These are phyloP conservation scores for Rhodotorula taiwanensis DNA, from an alignment of 768 basidiomycete species.

Conservation along the genomic window DNA sequence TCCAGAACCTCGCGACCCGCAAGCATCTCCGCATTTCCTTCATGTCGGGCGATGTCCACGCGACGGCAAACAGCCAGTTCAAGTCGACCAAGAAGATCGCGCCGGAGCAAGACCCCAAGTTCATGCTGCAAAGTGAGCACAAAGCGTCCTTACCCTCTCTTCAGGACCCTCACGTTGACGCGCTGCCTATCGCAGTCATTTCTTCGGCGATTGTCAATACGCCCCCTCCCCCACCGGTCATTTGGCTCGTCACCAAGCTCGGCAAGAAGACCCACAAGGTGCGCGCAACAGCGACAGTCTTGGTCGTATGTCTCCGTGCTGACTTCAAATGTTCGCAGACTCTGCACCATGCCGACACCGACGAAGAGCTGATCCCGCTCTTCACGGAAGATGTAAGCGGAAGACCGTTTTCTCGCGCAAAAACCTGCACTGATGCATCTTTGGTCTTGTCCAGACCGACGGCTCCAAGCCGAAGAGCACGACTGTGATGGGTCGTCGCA, in stretches of 20 bases:
- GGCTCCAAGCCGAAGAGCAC: constrained; percentile 68
- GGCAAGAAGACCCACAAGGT: constrained; percentile 64
- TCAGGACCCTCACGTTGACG: neutral
- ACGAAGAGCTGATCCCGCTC: constrained; percentile 69
- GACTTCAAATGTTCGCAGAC: constrained; percentile 47
- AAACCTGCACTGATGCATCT: too few relatives aligned
- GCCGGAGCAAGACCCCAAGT: constrained; percentile 64
- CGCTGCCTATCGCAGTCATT: constrained; percentile 48
- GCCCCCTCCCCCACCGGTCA: constrained; percentile 64
- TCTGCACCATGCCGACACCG: constrained; percentile 70
- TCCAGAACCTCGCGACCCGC: constrained; percentile 63
- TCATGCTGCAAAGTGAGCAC: constrained; percentile 71
- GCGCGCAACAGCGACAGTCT: too few relatives aligned
- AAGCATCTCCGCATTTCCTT: constrained; percentile 71
- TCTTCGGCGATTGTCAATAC: constrained; percentile 96
- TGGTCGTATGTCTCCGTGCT: too few relatives aligned
- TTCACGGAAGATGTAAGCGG: constrained; percentile 20
- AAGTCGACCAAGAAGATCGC: constrained; percentile 48
- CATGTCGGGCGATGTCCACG: constrained; percentile 88
- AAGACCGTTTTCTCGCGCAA: too few relatives aligned
- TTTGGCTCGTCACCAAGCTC: constrained; percentile 70
- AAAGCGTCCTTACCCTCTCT: constrained; percentile 19
- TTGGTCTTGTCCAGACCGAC: constrained; percentile 68
- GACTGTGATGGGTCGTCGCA: constrained; percentile 77
- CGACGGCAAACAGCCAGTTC: constrained; percentile 53